Percentiles rank a stretch among this genome's conserved stretches.
Evolutionary conservation across 768 basidiomycete species (phyloP).

Genomic region (Suillus paluster): DNA sequence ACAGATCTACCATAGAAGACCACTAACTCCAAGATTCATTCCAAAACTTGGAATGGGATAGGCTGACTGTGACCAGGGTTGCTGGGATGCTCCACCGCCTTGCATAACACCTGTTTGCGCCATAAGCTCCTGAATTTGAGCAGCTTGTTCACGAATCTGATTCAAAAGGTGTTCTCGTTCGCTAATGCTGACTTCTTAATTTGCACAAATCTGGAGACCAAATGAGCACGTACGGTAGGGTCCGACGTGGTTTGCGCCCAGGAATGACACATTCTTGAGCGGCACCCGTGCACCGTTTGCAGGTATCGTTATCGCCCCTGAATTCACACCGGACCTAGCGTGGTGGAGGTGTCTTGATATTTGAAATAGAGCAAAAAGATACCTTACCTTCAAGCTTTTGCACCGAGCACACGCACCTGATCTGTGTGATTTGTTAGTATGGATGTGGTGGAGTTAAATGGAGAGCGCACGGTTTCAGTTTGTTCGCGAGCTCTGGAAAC

Average conservation of each 20-base stretch:
- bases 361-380: not conserved
- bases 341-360: slow-evolving; percentile 4
- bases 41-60: slow-evolving; percentile 30
- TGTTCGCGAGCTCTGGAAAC: slow-evolving; percentile 15
- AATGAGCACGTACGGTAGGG: slow-evolving; percentile 65
- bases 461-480: slow-evolving; percentile 27
- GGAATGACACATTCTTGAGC: slow-evolving; percentile 78
- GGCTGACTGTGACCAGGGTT: too few relatives aligned
- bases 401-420: slow-evolving; percentile 73
- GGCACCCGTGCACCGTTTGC: slow-evolving; percentile 73
- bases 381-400: slow-evolving; percentile 55
- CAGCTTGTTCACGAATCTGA: slow-evolving; percentile 75
- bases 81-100: too few relatives aligned
- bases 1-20: too few relatives aligned
- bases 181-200: slow-evolving; percentile 38
- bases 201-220: not conserved
- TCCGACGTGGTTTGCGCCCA: slow-evolving; percentile 80
- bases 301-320: slow-evolving; percentile 70
- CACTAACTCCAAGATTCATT: too few relatives aligned
- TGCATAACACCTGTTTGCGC: too few relatives aligned
- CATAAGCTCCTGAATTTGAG: slow-evolving; percentile 75
- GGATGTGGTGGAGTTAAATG: not conserved
- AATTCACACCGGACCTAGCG: slow-evolving; percentile 79
- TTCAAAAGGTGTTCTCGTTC: slow-evolving; percentile 82
- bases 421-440: slow-evolving; percentile 28